These are phyloP conservation scores for Remersonia thermophila DNA, from an alignment of 2,329 filamentous ascomycete species.

Conservation along the genomic window DNA sequence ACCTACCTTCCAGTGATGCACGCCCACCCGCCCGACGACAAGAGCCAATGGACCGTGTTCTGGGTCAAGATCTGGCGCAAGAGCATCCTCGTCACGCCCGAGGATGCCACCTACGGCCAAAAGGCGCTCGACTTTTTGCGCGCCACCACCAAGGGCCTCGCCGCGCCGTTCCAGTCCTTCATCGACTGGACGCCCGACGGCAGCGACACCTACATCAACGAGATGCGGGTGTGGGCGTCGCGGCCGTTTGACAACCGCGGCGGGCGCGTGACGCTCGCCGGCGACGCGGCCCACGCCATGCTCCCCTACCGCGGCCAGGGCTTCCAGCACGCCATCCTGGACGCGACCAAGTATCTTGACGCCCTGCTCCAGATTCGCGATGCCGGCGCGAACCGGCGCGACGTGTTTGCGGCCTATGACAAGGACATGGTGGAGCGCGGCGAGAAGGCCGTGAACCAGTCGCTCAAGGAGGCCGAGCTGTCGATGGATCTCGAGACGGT, in stretches of 20 bases:
- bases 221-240: conserved; percentile 27
- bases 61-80: conserved; percentile 25
- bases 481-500: conserved; percentile 21
- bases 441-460: conserved; percentile 23
- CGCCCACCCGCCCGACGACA: conserved; percentile 16
- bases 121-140: conserved; percentile 24
- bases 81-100: conserved; percentile 10
- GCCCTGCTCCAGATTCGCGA: conserved; percentile 18
- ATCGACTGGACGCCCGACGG: conserved; percentile 25
- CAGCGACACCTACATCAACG: conserved; percentile 21
- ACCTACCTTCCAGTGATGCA: no score
- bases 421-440: conserved; percentile 24
- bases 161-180: conserved; percentile 22
- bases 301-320: conserved; percentile 33
- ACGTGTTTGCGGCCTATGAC: conserved; percentile 20
- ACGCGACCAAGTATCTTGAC: conserved; percentile 27
- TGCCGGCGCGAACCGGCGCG: conserved; percentile 7
- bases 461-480: conserved; percentile 22
- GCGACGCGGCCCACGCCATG: conserved; percentile 34
- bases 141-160: conserved; percentile 16
- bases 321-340: conserved; percentile 30
- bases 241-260: conserved; percentile 21
- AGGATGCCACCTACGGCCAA: conserved; percentile 21
- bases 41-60: conserved; percentile 22
- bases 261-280: conserved; percentile 26